phyloP scores from a whole-genome alignment of 2,329 filamentous ascomycete species.

The Westerdykella sp. region DNA sequence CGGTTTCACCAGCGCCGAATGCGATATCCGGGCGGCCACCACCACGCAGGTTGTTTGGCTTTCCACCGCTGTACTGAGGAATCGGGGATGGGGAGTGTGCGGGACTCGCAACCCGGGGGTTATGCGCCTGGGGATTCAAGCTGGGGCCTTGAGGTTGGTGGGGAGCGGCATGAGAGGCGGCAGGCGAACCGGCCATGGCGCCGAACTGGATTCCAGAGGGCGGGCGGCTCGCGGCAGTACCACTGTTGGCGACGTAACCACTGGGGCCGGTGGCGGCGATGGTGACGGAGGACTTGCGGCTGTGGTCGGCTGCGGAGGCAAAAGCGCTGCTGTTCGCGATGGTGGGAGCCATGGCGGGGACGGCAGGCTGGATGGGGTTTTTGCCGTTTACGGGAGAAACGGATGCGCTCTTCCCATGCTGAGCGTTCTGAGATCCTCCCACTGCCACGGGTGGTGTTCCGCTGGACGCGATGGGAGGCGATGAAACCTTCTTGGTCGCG shows the following conservation, averaged over 20 bases:
- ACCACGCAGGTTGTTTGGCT: conserved; percentile 59
- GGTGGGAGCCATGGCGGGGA: conserved; percentile 55
- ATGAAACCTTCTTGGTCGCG: conserved; percentile 52
- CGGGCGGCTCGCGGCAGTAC: conserved; percentile 53
- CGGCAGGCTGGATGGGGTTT: conserved; percentile 61
- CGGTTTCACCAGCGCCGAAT: conserved; percentile 73
- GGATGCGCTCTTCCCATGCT: conserved; percentile 37
- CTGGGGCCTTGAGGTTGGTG: conserved; percentile 58
- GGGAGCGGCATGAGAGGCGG: conserved; percentile 60
- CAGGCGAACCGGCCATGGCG: conserved; percentile 59
- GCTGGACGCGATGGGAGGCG: conserved; percentile 46
- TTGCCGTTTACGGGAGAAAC: conserved; percentile 82
- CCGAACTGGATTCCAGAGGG: conserved; percentile 68
- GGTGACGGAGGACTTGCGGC: conserved; percentile 84
- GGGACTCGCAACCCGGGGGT: conserved; percentile 74
- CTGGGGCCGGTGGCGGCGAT: conserved; percentile 78
- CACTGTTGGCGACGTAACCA: conserved; percentile 72
- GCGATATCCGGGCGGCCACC: conserved; percentile 63
- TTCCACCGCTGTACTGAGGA: conserved; percentile 79
- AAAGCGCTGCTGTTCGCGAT: conserved; percentile 61
- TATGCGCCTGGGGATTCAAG: conserved; percentile 49
- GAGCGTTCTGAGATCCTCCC: conserved; percentile 50
- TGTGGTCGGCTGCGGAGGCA: conserved; percentile 57
- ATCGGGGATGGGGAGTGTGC: conserved; percentile 88
- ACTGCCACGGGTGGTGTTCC: conserved; percentile 48